Base-by-base conservation (phyloP, 495 filamentous ascomycete genomes). In the Aspergillus indologenus region DNA sequence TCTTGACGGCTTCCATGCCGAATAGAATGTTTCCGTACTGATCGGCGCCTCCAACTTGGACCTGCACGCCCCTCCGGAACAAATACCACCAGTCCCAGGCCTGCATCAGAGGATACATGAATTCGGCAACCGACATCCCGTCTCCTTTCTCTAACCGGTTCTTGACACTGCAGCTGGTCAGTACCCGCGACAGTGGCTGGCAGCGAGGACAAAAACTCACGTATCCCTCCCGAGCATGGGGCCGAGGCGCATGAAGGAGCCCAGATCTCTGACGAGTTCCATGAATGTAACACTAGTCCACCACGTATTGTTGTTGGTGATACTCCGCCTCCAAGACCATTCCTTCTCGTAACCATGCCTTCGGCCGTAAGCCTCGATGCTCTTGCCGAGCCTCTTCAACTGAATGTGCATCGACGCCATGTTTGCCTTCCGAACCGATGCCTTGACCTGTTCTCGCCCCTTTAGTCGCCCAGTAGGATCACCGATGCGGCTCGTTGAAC, bases 81-180 rank as follows among this genome's bases (percentile, higher is more conserved):
- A 98, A 77, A 54, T 85, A 71, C 88, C 89, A 97, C 87, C 91
- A 99, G 71, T 99, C 94, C 86, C 92, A 98, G n/a, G 86, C 89
- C 70, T 99, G 94, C 62, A 99, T 81, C 21, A 98, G 69, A 15
- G 96, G 94, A 63, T 99, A 99, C 2, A 83, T 79, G 68, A 99
- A 96, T 72, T 99, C 94, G 19, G 90, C 86, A 63, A 93, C 90
- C 9, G 92, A 94, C 85, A 99, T 90, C 54, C 94, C 94, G 53
- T 93, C 88, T 0, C 90, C 90, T 21, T 83, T 85, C 22, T 78
- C 76, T 82, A 98, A 82, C 57, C 88, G 89, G 14, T 79, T 87
- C 71, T 90, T 94, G 54, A 97, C 94, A 21, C 91, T 93, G 45
- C 6, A 24, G 8, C 0, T n/a, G 23, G 51, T 77, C 48, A 75